phyloP scores from a whole-genome alignment of 1,139 yeast species.

The Zhuliangozyma parablackwelliae region DNA sequence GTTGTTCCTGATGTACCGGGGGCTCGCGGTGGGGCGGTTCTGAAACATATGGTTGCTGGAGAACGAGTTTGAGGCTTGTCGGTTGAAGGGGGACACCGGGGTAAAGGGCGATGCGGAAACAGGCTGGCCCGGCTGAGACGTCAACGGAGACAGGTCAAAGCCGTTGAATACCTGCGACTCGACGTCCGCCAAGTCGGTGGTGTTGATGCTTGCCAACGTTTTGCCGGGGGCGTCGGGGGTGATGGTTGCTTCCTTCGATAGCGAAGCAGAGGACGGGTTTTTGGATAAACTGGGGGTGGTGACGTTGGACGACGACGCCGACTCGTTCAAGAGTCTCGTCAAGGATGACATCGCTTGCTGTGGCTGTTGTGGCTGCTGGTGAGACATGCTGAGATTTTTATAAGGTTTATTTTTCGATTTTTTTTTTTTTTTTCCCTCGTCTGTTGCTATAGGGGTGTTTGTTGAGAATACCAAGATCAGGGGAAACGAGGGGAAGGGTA shows the following conservation, averaged over 20 bases:
- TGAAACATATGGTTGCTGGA: constrained; percentile 9
- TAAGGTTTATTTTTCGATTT: no score
- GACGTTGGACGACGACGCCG: constrained; percentile 25
- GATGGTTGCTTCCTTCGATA: background rate
- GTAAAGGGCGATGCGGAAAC: constrained; percentile 8
- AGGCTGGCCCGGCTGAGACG: background rate
- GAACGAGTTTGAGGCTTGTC: constrained; percentile 9
- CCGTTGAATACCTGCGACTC: constrained; percentile 15
- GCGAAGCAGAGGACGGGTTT: constrained; percentile 15
- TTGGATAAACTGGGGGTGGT: constrained; percentile 23
- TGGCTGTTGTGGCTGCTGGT: constrained; percentile 1
- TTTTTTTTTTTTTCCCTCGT: no score
- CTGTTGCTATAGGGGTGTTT: no score
- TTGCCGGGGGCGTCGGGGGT: constrained; percentile 1
- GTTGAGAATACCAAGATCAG: no score
- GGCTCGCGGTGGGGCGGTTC: constrained; percentile 20
- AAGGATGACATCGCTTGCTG: constrained; percentile 31
- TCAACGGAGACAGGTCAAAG: constrained; percentile 15
- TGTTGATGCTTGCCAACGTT: constrained; percentile 10
- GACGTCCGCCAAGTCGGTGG: constrained; percentile 1
- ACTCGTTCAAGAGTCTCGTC: constrained; percentile 40
- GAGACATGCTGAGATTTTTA: no score
- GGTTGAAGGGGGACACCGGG: constrained; percentile 15
- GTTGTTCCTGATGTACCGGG: constrained; percentile 40
- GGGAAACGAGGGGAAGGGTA: no score